Evolutionary conservation across 331 rosid genomes (phyloP).

Genomic region (Stylosanthes scabra): DNA sequence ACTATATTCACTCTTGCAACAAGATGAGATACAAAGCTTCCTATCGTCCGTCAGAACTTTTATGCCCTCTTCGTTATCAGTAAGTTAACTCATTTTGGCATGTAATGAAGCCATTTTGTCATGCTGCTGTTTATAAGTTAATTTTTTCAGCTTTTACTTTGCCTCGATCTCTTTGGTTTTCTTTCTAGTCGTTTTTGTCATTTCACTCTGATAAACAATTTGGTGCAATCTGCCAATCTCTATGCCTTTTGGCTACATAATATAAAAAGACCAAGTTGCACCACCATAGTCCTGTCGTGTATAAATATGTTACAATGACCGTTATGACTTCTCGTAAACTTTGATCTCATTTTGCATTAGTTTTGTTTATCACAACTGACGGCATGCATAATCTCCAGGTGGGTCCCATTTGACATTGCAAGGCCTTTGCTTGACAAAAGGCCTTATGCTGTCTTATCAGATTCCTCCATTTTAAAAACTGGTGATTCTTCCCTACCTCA

Average conservation of each 20-base stretch:
- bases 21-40: constrained; percentile 99
- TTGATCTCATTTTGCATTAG: constrained; percentile 19
- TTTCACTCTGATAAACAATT: not conserved
- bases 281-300: constrained; percentile 5
- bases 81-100: constrained; percentile 51
- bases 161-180: constrained; percentile 21
- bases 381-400: constrained; percentile 61
- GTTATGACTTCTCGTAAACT: constrained; percentile 4
- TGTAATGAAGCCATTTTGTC: constrained; percentile 9
- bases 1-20: constrained; percentile 87
- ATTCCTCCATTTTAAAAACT: constrained; percentile 59
- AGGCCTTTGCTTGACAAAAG: constrained; percentile 79
- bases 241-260: constrained; percentile 8
- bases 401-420: constrained; percentile 74
- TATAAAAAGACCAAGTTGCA: constrained; percentile 16
- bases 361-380: constrained; percentile 21
- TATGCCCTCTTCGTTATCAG: constrained; percentile 91
- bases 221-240: constrained; percentile 16
- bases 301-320: not conserved
- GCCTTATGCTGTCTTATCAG: constrained; percentile 77
- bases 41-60: constrained; percentile 85
- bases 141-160: constrained; percentile 22
- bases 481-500: constrained; percentile 55
- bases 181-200: not conserved
- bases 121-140: constrained; percentile 25